A percentile compares a stretch with the other conserved stretches of the same genome.
phyloP scores from a whole-genome alignment of 768 basidiomycete genomes.

The Amanita molliuscula region DNA sequence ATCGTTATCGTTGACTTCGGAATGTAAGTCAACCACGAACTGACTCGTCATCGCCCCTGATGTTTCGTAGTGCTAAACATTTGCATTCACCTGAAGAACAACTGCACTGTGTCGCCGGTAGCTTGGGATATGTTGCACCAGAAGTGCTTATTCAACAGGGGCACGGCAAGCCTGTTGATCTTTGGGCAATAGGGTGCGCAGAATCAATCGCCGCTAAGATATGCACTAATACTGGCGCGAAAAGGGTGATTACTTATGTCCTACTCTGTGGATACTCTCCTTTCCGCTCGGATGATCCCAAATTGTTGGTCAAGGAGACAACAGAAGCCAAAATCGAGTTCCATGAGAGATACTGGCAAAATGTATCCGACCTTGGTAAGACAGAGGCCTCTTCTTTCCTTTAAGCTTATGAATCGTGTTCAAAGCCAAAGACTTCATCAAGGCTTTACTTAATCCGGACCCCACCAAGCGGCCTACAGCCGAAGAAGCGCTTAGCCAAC shows the following conservation, averaged over 20 bases:
- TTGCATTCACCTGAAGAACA: slow-evolving; percentile 63
- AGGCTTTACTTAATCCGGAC: slow-evolving; percentile 57
- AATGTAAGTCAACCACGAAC: slow-evolving; percentile 47
- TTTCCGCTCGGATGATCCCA: slow-evolving; percentile 76
- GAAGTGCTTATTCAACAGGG: slow-evolving; percentile 75
- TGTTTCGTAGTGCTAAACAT: slow-evolving; percentile 60
- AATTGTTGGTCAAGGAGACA: slow-evolving; percentile 75
- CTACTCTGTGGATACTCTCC: slow-evolving; percentile 93
- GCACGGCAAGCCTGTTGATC: slow-evolving; percentile 86
- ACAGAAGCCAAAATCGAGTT: slow-evolving; percentile 79
- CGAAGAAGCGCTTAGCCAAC: slow-evolving; percentile 51
- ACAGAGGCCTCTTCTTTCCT: background rate
- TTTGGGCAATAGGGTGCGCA: slow-evolving; percentile 85
- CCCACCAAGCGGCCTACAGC: slow-evolving; percentile 67
- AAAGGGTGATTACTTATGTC: slow-evolving; percentile 89
- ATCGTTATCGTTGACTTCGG: slow-evolving; percentile 97
- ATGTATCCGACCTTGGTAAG: slow-evolving; percentile 68
- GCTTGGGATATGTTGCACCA: slow-evolving; percentile 87
- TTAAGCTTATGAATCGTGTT: background rate
- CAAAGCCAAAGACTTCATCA: slow-evolving; percentile 80
- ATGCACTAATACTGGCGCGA: background rate
- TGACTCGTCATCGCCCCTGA: background rate
- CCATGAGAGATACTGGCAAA: slow-evolving; percentile 92
- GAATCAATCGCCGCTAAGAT: background rate
- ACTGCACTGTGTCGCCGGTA: slow-evolving; percentile 64